Evolutionary conservation across 371 early-diverging fungal genomes (phyloP).

Genomic region (Saksenaea vasiformis): DNA sequence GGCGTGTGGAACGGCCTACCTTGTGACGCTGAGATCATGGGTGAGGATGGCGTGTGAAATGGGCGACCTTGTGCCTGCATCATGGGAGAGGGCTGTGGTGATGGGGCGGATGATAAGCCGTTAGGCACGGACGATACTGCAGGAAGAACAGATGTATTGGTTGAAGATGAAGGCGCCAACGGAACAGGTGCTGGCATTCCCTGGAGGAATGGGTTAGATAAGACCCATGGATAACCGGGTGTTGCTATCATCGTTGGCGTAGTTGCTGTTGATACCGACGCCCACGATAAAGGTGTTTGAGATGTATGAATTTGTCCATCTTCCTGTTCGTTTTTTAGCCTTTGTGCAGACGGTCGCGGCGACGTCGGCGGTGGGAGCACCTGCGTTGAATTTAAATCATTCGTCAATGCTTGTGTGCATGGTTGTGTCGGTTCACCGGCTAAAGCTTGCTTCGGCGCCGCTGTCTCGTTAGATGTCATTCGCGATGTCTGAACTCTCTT

Average conservation of each 20-base stretch:
- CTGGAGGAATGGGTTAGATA: background rate
- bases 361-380: constrained; percentile 26
- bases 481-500: background rate
- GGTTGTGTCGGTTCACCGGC: background rate
- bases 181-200: background rate
- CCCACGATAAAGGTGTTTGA: too few species aligned
- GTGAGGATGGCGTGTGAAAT: constrained; percentile 7
- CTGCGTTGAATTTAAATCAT: background rate
- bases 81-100: constrained; percentile 18
- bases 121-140: background rate
- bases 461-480: background rate
- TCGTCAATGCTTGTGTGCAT: background rate
- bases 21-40: constrained; percentile 11
- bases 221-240: background rate
- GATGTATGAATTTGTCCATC: background rate
- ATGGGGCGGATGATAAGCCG: background rate
- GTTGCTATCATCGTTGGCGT: constrained; percentile 7
- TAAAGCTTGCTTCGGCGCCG: background rate
- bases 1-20: background rate
- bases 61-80: constrained; percentile 6
- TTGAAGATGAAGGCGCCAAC: constrained; percentile 6
- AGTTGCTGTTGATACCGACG: background rate
- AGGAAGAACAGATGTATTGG: constrained; percentile 8
- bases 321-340: constrained; percentile 9
- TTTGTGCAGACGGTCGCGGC: constrained; percentile 10